Evolutionary conservation across 192 early-diverging fungal species (phyloP).

Genomic region (Spinellus fusiger): DNA sequence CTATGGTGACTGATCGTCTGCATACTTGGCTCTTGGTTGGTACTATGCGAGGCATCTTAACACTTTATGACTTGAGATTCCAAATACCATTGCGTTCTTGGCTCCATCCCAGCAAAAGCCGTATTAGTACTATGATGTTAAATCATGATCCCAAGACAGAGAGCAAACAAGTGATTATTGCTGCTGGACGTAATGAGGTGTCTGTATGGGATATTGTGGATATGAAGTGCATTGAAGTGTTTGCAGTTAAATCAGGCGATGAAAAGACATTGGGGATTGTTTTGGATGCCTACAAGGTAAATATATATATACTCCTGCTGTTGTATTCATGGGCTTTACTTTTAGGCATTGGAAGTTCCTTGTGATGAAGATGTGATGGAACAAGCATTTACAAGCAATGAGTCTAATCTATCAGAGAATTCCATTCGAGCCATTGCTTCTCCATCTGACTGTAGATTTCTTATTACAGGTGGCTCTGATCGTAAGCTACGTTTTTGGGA

Average conservation of each 20-base stretch:
- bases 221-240: slow-evolving; percentile 65
- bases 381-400: slow-evolving; percentile 51
- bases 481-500: slow-evolving; percentile 88
- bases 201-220: slow-evolving; percentile 78
- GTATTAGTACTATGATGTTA: slow-evolving; percentile 51
- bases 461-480: slow-evolving; percentile 79
- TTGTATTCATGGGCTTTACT: slow-evolving; percentile 27
- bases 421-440: slow-evolving; percentile 58
- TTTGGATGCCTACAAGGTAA: slow-evolving; percentile 45
- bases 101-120: slow-evolving; percentile 63
- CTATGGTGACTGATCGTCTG: slow-evolving; percentile 56
- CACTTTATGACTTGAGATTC: slow-evolving; percentile 78
- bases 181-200: slow-evolving; percentile 68
- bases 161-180: slow-evolving; percentile 50
- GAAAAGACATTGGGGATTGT: slow-evolving; percentile 39
- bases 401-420: slow-evolving; percentile 49
- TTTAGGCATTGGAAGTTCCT: slow-evolving; percentile 32
- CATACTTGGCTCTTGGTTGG: slow-evolving; percentile 67
- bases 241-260: slow-evolving; percentile 51
- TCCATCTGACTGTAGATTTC: slow-evolving; percentile 46
- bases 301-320: slow-evolving; percentile 8
- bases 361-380: slow-evolving; percentile 40
- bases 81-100: slow-evolving; percentile 61
- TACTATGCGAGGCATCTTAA: slow-evolving; percentile 69
- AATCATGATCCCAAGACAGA: slow-evolving; percentile 42